A percentile compares a stretch with the other conserved stretches of the same genome.
These are phyloP conservation scores for Rhodotorula sp. DNA, from an alignment of 1,284 basidiomycete species.

Conservation along the genomic window DNA sequence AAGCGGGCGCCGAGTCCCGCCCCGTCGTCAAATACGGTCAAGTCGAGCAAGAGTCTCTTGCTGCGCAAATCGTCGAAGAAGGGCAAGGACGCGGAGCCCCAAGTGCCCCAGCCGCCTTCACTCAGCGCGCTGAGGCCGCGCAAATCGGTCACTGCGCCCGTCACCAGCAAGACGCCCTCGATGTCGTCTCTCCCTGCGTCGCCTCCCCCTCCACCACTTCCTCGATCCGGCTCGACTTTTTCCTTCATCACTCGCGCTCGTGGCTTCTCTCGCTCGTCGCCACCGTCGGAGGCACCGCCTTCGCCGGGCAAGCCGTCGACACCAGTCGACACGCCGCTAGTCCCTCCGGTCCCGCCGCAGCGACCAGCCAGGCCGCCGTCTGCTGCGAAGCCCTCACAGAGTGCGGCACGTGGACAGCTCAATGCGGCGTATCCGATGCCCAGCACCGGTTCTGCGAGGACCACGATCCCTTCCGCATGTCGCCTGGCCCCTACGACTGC, in stretches of 20 bases:
- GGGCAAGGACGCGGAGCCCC: background rate
- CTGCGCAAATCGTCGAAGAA: background rate
- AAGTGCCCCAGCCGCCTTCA: slow-evolving; percentile 13
- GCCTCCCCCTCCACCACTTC: background rate
- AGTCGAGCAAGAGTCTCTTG: slow-evolving; percentile 9
- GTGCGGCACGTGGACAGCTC: slow-evolving; percentile 8
- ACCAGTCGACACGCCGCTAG: too few species aligned
- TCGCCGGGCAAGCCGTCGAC: background rate
- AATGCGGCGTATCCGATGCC: slow-evolving; percentile 25
- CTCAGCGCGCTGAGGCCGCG: slow-evolving; percentile 9
- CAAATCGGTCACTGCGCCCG: background rate
- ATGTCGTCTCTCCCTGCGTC: background rate
- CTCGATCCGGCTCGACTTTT: slow-evolving; percentile 9
- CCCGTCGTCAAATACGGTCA: slow-evolving; percentile 12
- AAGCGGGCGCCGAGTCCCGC: slow-evolving; percentile 23
- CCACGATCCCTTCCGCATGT: background rate
- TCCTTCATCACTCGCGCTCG: slow-evolving; percentile 11
- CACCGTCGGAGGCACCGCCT: background rate
- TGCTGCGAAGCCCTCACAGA: background rate
- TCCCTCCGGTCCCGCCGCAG: background rate
- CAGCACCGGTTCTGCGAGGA: background rate
- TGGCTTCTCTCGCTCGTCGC: slow-evolving; percentile 4
- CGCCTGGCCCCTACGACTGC: too few species aligned
- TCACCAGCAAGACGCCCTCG: background rate
- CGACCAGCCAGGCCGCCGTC: background rate